Conservation (phyloP, 225 moss, liverwort and hornwort genomes). For the Climacium dendroides region DNA sequence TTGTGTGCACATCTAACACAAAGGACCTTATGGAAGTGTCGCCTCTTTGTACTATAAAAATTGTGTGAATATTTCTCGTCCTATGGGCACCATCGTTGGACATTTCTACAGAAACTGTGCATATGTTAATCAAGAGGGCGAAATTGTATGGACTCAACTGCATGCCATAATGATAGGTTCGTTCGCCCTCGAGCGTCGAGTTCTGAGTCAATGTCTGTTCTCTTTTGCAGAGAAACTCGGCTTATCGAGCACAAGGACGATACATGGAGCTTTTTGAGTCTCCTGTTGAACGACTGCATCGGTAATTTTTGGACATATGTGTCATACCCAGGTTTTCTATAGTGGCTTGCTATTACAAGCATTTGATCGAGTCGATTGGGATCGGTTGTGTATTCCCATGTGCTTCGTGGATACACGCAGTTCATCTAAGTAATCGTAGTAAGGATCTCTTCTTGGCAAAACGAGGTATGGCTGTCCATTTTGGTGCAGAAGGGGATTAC, state of each 20-base stretch:
- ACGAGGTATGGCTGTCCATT: neutral
- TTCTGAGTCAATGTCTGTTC: neutral
- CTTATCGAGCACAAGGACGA: conserved; percentile 44
- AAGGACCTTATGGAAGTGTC: neutral
- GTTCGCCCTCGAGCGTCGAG: neutral
- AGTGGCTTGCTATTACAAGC: neutral
- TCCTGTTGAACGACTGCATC: conserved; percentile 36
- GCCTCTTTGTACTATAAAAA: neutral
- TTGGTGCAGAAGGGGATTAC: neutral
- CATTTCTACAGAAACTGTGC: neutral
- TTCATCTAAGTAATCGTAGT: neutral
- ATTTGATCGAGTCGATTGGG: neutral
- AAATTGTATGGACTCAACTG: neutral
- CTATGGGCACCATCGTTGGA: neutral
- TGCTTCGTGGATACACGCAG: neutral
- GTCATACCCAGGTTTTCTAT: neutral
- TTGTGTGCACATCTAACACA: neutral
- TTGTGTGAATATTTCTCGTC: neutral
- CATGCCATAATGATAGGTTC: neutral
- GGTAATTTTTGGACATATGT: neutral
- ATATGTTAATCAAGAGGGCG: neutral
- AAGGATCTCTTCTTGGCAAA: neutral
- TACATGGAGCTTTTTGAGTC: conserved; percentile 64
- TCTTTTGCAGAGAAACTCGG: conserved; percentile 41
- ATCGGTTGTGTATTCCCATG: neutral